These are phyloP conservation scores for Obelidium mucronatum DNA, from an alignment of 192 early-diverging fungal genomes.

Conservation along the genomic window DNA sequence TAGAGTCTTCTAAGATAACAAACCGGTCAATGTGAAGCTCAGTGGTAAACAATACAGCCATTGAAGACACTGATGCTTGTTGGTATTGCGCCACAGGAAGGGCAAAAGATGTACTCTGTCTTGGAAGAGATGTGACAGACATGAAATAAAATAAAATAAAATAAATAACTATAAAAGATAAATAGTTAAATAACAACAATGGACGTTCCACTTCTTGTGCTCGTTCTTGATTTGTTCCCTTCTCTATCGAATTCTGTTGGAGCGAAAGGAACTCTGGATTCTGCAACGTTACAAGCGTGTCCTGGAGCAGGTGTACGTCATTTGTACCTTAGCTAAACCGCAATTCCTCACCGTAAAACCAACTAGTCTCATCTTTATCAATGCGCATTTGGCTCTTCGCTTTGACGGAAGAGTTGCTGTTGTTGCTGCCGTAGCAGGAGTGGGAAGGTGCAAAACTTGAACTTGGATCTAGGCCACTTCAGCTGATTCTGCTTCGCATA, in stretches of 20 bases:
- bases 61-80: neutral
- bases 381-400: conserved; percentile 90
- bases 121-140: neutral
- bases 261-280: neutral
- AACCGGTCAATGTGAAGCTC: conserved; percentile 34
- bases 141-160: neutral
- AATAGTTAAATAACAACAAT: too few species aligned
- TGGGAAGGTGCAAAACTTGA: conserved; percentile 50
- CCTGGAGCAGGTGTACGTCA: conserved; percentile 15
- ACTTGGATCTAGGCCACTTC: conserved; percentile 28
- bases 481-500: neutral
- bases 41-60: conserved; percentile 10
- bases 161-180: too few species aligned
- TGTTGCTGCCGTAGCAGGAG: conserved; percentile 45
- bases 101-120: neutral
- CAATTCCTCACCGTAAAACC: neutral
- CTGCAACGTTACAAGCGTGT: neutral
- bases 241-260: conserved; percentile 13
- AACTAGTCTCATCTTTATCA: conserved; percentile 76
- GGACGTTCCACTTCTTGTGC: conserved; percentile 6
- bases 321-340: neutral
- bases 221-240: conserved; percentile 29
- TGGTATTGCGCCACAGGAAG: neutral
- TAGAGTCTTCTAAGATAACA: neutral
- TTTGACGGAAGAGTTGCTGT: conserved; percentile 89